These are phyloP conservation scores for Codiaeum variegatum DNA, from an alignment of 441 rosid species.

Conservation along the genomic window DNA sequence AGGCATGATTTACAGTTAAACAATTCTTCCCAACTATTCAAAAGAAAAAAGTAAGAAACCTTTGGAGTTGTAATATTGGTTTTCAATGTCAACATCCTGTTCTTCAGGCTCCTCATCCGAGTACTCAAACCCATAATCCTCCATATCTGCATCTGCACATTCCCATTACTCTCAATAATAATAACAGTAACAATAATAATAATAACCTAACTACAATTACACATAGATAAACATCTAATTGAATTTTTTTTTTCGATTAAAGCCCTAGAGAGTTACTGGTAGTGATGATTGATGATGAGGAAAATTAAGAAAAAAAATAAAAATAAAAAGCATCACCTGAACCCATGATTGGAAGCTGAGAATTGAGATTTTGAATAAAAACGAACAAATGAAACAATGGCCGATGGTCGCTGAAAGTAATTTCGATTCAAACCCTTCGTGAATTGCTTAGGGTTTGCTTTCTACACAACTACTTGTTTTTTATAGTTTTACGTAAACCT, in stretches of 20 bases:
- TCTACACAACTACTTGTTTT: not conserved
- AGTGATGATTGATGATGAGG: not conserved
- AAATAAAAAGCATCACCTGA: conserved; percentile 5
- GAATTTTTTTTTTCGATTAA: not conserved
- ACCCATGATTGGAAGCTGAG: conserved; percentile 14
- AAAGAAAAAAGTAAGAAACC: conserved; percentile 33
- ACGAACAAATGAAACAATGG: not conserved
- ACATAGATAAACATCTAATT: not conserved
- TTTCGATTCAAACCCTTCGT: not conserved
- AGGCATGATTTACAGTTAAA: not conserved
- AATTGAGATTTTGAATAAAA: not conserved
- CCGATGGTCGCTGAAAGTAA: not conserved
- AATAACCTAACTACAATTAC: not conserved
- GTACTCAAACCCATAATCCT: conserved; percentile 95
- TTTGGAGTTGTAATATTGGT: conserved; percentile 93
- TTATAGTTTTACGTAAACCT: not conserved
- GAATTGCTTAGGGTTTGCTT: not conserved
- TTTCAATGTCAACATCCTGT: conserved; percentile 95
- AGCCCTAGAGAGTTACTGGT: not conserved
- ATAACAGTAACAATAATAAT: not conserved
- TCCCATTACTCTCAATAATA: not conserved
- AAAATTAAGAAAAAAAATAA: not conserved
- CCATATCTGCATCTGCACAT: conserved; percentile 95
- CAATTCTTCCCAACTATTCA: not conserved
- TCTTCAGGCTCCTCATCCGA: conserved; percentile 98